Evolutionary conservation across 345 rosid genomes (phyloP), one percentile per base, ranked within the genome.

Genomic region (Salix koriyanagi): DNA sequence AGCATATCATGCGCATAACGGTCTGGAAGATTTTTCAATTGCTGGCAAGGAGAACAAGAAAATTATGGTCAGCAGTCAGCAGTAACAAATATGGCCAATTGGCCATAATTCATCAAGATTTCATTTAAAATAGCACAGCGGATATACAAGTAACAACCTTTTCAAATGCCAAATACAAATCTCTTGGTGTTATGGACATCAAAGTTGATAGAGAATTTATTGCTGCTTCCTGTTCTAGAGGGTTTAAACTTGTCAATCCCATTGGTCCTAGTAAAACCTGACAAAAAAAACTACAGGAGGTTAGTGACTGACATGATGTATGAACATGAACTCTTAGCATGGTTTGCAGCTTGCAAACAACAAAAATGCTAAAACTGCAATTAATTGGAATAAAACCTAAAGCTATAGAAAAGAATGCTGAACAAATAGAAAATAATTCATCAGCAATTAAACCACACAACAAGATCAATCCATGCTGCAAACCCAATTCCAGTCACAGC

Each of bases 221-320:
- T 7, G 98, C 94, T 18, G 96, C 94, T 77, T 86, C 83, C 75
- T 90, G 97, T 82, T 91, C 96, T 73, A 83, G 70, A 73, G 74
- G 66, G 86, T 79, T 90, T 67, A 84, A 75, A 84, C 94, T 91
- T 97, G 87, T 85, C 87, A 96, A 84, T 58, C 99, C 97, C 88
- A 79, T 84, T 67, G 89, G 85, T 76, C 97, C 99, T 44, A 96
- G 80, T 72, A 93, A 82, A 80, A 67, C 86, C 99, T 96, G 86
- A 19, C 71, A 67, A 78, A 66, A 58, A 61, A 50, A 75, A 30
- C 50, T 61, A 70, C 23, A 48, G 46, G 74, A 74, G 50, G 64
- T 72, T 39, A 76, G 69, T 13, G 28, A 42, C 72, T 58, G 46
- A 65, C 5, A 10, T 12, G 12, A 41, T 41, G 46, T 23, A 8